Base-by-base conservation (phyloP, 2,329 filamentous ascomycete genomes). In the Didymella glomerata region DNA sequence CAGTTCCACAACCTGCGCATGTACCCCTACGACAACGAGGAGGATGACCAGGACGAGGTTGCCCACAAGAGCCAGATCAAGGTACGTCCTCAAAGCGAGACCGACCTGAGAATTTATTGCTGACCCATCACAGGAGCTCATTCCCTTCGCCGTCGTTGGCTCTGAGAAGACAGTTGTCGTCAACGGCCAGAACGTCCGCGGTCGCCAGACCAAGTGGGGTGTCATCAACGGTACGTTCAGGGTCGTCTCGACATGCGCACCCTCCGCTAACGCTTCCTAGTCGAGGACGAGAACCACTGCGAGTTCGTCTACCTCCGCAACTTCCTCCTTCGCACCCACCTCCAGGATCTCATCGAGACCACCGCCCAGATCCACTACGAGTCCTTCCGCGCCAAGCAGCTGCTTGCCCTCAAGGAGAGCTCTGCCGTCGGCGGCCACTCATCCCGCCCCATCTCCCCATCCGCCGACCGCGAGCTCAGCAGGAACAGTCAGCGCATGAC, bases 291-390 rank as follows among this genome's bases (percentile, higher is more conserved):
- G 85, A 96, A 90, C 82, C 95, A 99, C 85, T 99, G 95, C 87
- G 95, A 99, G 87, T 99, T 99, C 76, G 90, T 98, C 76, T 97
- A 97, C 80, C 88, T 99, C 64, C 90, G 95, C 78, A 94, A 99
- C 86, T 99, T 99, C 88, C 88, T 99, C 66, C 96, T 96, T 72
- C 92, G 95, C 77, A 98, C 95, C 65, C 95, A 99, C 81, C 88
- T 99, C 57, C 95, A 99, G 85, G 95, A 99, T 76, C 88, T 99
- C 69, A 97, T 99, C 80, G 95, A 99, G 84, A 99, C 95, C 30
- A 99, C 95, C 47, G 97, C 93, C 70, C 95, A 99, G 85, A 99
- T 97, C 81, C 95, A 99, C 86, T 99, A 99, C 85, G 95, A 99
- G 86, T 96, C 93, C 60, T 99, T 99, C 93, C 93, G 95, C 81